A percentile compares a stretch with the other conserved stretches of the same genome.
Evolutionary conservation across 805 yeast species (phyloP).

Genomic region (Metschnikowia lochheadii): DNA sequence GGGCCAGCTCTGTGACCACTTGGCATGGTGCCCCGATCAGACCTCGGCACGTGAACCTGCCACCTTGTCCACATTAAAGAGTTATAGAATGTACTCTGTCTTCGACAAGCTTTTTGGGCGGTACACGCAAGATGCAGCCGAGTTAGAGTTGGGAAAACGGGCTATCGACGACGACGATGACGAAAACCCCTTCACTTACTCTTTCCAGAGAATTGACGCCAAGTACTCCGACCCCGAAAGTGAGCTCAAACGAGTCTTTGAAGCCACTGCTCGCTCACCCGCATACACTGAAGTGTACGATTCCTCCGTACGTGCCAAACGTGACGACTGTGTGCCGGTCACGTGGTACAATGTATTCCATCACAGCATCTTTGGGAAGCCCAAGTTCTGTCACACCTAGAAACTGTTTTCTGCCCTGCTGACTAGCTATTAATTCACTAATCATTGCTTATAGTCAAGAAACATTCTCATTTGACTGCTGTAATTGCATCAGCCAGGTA

Average conservation of each 20-base stretch:
- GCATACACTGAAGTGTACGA: not conserved
- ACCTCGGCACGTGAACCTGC: not conserved
- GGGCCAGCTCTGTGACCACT: not conserved
- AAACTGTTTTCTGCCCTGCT: not conserved
- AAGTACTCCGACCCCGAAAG: not conserved
- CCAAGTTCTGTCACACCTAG: slow-evolving; percentile 29
- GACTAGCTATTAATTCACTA: not conserved
- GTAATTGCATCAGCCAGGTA: too few species aligned
- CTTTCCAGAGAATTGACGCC: slow-evolving; percentile 13
- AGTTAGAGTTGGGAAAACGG: not conserved
- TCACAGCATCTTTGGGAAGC: slow-evolving; percentile 48
- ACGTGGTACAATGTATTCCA: slow-evolving; percentile 52
- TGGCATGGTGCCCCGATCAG: not conserved
- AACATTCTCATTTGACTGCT: too few species aligned
- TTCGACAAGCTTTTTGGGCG: slow-evolving; percentile 1
- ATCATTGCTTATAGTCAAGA: not conserved
- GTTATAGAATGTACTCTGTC: not conserved
- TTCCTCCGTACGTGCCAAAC: not conserved
- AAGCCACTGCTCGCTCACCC: not conserved
- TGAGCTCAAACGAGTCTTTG: not conserved
- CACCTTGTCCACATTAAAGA: not conserved
- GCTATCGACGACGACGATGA: not conserved
- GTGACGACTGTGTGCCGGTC: slow-evolving; percentile 41
- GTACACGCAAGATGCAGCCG: not conserved
- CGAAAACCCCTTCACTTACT: slow-evolving; percentile 1